Evolutionary conservation across 1,284 basidiomycete species (phyloP).

Genomic region (Tranzscheliella williamsii): DNA sequence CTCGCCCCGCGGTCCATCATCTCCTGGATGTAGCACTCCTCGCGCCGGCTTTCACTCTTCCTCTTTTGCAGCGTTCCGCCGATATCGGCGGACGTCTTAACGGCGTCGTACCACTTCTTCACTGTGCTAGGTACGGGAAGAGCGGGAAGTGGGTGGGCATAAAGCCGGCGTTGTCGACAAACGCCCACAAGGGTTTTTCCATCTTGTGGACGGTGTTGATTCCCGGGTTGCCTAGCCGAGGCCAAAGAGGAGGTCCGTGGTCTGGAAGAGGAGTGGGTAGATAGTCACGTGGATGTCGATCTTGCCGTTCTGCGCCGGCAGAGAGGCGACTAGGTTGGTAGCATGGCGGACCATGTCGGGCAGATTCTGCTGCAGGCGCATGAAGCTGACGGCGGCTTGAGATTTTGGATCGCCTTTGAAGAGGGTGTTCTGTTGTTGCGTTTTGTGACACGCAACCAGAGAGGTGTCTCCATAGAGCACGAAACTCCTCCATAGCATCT

Average conservation of each 20-base stretch:
- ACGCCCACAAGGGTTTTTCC: slow-evolving; percentile 32
- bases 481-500: no score
- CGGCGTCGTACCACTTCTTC: slow-evolving; percentile 27
- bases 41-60: slow-evolving; percentile 15
- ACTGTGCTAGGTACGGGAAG: slow-evolving; percentile 17
- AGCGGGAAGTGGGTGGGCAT: slow-evolving; percentile 32
- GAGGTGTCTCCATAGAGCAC: no score
- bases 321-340: slow-evolving; percentile 4
- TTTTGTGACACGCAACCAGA: no score
- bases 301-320: slow-evolving; percentile 13
- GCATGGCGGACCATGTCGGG: slow-evolving; percentile 20
- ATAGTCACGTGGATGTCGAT: slow-evolving; percentile 30
- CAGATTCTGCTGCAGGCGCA: slow-evolving; percentile 11
- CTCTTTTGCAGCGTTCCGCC: slow-evolving; percentile 23
- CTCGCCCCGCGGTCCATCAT: slow-evolving; percentile 32
- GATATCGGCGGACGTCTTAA: slow-evolving; percentile 33
- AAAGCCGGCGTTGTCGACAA: slow-evolving; percentile 36
- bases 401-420: no score
- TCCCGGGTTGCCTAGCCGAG: slow-evolving; percentile 25
- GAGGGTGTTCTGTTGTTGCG: no score
- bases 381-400: slow-evolving; percentile 11
- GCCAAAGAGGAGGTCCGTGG: slow-evolving; percentile 25
- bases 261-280: slow-evolving; percentile 42
- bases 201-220: slow-evolving; percentile 16
- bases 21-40: slow-evolving; percentile 35